Percentiles rank a stretch among this genome's conserved stretches.
Evolutionary conservation across 1,139 yeast genomes (phyloP).

Genomic region (Taiozyma sp.): DNA sequence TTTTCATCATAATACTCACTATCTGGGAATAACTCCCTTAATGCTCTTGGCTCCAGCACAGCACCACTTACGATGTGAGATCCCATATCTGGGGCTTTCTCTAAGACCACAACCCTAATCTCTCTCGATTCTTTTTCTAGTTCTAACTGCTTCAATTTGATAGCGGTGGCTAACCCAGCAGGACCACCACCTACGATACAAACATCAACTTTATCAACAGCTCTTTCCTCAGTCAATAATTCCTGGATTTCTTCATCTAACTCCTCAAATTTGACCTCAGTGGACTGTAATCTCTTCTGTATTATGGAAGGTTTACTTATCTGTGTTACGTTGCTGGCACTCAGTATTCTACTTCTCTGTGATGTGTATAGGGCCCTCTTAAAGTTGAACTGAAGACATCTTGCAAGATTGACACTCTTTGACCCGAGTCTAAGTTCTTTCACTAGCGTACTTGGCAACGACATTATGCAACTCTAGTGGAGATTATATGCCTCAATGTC

Average conservation of each 20-base stretch:
- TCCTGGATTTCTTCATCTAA: constrained; percentile 42
- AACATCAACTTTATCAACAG: constrained; percentile 81
- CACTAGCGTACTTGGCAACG: constrained; percentile 3
- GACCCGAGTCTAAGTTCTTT: constrained; percentile 7
- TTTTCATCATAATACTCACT: constrained; percentile 47
- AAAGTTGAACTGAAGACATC: not conserved
- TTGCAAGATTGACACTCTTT: constrained; percentile 1
- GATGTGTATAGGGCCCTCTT: constrained; percentile 1
- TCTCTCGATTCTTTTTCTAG: constrained; percentile 53
- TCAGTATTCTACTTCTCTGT: not conserved
- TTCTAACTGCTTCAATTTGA: constrained; percentile 79
- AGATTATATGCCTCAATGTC: not conserved
- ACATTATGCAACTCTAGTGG: constrained; percentile 1
- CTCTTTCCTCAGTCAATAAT: constrained; percentile 56
- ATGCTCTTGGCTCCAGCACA: constrained; percentile 82
- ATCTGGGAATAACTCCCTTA: constrained; percentile 82
- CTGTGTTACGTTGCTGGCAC: not conserved
- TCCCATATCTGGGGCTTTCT: constrained; percentile 90
- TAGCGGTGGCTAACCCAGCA: constrained; percentile 94
- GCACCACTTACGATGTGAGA: constrained; percentile 93
- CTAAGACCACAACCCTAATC: constrained; percentile 79
- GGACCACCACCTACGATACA: constrained; percentile 98
- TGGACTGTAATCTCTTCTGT: constrained; percentile 8
- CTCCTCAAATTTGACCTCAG: constrained; percentile 30
- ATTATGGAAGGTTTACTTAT: not conserved